Conservation (phyloP, 83 land plant species). For the Picea abies region DNA sequence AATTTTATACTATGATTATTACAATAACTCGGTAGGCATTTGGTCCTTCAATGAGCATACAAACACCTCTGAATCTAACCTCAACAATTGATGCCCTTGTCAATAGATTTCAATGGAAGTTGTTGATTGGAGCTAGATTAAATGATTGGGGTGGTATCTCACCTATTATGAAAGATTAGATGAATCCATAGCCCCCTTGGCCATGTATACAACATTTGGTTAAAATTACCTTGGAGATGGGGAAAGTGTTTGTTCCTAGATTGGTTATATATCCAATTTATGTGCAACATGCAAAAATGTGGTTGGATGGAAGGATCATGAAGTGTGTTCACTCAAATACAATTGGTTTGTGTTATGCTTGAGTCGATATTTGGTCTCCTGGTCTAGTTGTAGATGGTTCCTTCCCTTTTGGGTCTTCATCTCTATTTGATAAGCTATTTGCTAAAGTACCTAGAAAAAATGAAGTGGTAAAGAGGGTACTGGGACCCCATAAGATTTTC, state of each 20-base stretch:
- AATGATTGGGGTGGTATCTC: no score
- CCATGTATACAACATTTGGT: slow-evolving; percentile 36
- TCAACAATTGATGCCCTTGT: no score
- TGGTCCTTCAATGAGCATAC: slow-evolving; percentile 49
- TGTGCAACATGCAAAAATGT: slow-evolving; percentile 24
- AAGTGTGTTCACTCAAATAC: slow-evolving; percentile 29
- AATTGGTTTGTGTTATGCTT: slow-evolving; percentile 44
- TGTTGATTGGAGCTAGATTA: no score
- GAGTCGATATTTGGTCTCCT: slow-evolving; percentile 47
- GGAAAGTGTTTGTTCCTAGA: slow-evolving; percentile 44
- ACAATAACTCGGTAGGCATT: slow-evolving; percentile 45
- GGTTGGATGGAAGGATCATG: slow-evolving; percentile 36
- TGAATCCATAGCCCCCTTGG: slow-evolving; percentile 56
- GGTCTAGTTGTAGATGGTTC: slow-evolving; percentile 23
- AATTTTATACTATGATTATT: no score
- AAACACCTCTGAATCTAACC: slow-evolving; percentile 46
- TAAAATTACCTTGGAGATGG: slow-evolving; percentile 33
- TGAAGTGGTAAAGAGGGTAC: not conserved
- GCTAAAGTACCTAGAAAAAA: not conserved
- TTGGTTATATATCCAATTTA: slow-evolving; percentile 39
- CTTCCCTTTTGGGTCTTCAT: not conserved
- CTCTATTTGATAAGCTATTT: not conserved
- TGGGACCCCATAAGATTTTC: not conserved
- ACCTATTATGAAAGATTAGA: no score
- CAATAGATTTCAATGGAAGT: no score